Evolutionary conservation across 2,329 filamentous ascomycete genomes (phyloP), one percentile per base, ranked within the genome.

Genomic region (Aspergillus piperis): DNA sequence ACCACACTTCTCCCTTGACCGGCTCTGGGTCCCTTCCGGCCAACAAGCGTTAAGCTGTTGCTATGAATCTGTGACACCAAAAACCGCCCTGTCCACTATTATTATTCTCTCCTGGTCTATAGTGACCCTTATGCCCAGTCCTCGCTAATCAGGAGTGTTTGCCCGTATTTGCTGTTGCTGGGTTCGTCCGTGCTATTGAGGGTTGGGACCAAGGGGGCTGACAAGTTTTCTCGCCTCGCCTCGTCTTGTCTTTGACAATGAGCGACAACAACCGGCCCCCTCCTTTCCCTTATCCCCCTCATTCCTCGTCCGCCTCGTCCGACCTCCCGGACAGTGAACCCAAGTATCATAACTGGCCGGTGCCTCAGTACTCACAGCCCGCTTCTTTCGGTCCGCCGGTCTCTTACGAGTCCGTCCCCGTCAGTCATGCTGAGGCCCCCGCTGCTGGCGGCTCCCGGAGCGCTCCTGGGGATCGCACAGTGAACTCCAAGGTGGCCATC

Each of bases 401-500:
- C 48, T 64, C 55, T 56, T 58, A 58, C 49, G 69, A 70, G 7
- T 41, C 50, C 32, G 32, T 55, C 32, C 13, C 62, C 48, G 52
- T 62, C 53, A 61, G 57, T 23, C 61, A 55, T 47, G 19, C 47
- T 56, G 65, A 69, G 39, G 42, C 57, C 51, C 54, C 60, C 42
- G 39, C 64, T 30, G 56, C 55, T 42, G 36, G 57, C n/a, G 17
- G 2, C 47, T 61, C 62, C 21, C 48, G 19, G 38, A 38, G 59
- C 25, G 58, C 50, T 8, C 32, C 58, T 42, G 61, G 50, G 10
- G 65, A 71, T 25, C 66, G 63, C 21, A 58, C 63, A 17, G 44
- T 57, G 36, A 72, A 70, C 57, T 63, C 69, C 8, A 75, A 74
- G 63, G 71, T 75, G 8, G 58, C 69, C 23, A 75, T 74, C 11